Base-by-base conservation (phyloP, 345 rosid genomes). In the Hypericum androsaemum region DNA sequence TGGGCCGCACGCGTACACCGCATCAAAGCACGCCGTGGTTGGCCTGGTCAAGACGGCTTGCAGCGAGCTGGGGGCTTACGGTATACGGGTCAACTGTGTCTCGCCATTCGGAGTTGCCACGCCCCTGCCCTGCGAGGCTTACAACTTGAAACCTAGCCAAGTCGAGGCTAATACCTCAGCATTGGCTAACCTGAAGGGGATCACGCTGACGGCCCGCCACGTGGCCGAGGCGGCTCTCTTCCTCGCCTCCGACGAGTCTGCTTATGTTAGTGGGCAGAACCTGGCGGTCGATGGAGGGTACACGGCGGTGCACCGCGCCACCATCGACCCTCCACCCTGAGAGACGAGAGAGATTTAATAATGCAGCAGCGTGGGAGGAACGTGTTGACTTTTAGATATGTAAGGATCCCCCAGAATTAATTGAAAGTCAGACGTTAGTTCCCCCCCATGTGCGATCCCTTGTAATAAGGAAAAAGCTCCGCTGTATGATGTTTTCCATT, bases 71-170 rank as follows among this genome's bases (percentile, higher is more conserved):
- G 97, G 97, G 49, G 72, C 61, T 8, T 50, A 86, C 22, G 97
- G 97, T 69, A 86, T 89, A 49, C 69, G 97, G 62, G 97, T 89
- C 32, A 89, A 89, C 37, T 80, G 85, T 35, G 59, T 89, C 2
- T 81, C 97, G 8, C 96, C 97, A 0, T 89, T 62, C 47, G 98
- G 98, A 14, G 78, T 89, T 0, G 96, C 79, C 1, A 89, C 98
- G 0, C 96, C 96, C 12, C 77, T 86, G 12, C 54, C 82, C 37
- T 89, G 97, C 49, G 54, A 11, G 6, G 73, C 76, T 13, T 84
- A 59, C 45, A 69, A 79, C 47, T 44, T 79, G 71, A 52, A 70
- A 51, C 75, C 90, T 6, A 52, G 17, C 36, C 47, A 52, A 48
- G 79, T 83, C 10, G 95, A 86, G 62, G 77, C 62, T 1, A 71